These are phyloP conservation scores for Fonsecaea pedrosoi DNA, from an alignment of 2,329 filamentous ascomycete species.

Conservation along the genomic window DNA sequence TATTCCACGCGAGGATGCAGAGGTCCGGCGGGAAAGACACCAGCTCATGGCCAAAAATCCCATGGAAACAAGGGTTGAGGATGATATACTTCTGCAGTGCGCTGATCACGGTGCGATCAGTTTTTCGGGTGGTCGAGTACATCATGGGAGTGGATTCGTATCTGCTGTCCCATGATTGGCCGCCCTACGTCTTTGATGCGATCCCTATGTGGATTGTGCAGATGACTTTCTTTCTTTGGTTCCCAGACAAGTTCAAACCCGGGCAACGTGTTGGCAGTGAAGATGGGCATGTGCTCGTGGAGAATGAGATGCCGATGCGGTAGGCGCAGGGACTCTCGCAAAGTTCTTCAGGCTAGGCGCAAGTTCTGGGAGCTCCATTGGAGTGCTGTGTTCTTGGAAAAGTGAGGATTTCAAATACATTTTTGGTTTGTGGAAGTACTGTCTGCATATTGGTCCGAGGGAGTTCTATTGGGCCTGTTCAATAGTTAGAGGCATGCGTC, in stretches of 20 bases:
- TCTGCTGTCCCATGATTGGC: constrained; percentile 51
- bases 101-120: constrained; percentile 43
- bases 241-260: constrained; percentile 8
- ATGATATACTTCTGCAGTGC: constrained; percentile 41
- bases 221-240: constrained; percentile 27
- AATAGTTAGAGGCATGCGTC: background rate
- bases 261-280: background rate
- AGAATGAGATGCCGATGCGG: background rate
- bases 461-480: background rate
- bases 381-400: background rate
- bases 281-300: constrained; percentile 1
- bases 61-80: constrained; percentile 49
- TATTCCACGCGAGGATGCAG: constrained; percentile 40
- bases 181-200: constrained; percentile 55
- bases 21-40: constrained; percentile 42
- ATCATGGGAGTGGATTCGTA: constrained; percentile 52
- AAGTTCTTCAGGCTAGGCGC: background rate
- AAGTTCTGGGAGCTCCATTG: background rate
- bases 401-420: background rate
- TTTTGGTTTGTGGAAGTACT: background rate
- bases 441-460: background rate
- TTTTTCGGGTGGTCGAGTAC: constrained; percentile 55
- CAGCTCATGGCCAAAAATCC: constrained; percentile 31
- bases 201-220: constrained; percentile 46
- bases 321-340: background rate